These are phyloP conservation scores for Ormosia semicastrata DNA, from an alignment of 306 rosid genomes.

Conservation along the genomic window DNA sequence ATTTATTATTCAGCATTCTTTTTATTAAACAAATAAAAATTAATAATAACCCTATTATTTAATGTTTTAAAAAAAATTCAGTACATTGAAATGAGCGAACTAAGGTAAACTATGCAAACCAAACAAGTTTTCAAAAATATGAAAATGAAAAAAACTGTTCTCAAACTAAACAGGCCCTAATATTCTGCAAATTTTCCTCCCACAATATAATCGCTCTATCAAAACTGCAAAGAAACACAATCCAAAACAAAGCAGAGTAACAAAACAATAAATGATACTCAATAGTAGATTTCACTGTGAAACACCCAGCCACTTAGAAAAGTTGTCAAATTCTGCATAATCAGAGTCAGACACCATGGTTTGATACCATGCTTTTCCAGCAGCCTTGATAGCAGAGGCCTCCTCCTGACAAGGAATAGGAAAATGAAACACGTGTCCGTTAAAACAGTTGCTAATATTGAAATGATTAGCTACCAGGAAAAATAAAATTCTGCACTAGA, in stretches of 20 bases:
- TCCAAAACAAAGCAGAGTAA: constrained; percentile 24
- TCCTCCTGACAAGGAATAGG: constrained; percentile 50
- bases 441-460: background rate
- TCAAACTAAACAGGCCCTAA: background rate
- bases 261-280: background rate
- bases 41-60: no score
- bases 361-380: constrained; percentile 79
- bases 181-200: constrained; percentile 21
- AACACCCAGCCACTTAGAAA: constrained; percentile 79
- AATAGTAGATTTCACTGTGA: constrained; percentile 46
- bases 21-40: no score
- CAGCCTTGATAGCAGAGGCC: constrained; percentile 65
- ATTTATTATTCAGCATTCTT: no score
- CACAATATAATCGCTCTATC: constrained; percentile 26
- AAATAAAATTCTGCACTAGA: no score
- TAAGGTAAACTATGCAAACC: background rate
- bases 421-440: background rate
- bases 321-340: constrained; percentile 76
- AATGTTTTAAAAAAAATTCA: no score
- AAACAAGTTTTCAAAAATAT: background rate
- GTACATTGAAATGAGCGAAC: background rate
- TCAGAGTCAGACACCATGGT: constrained; percentile 89
- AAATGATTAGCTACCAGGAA: background rate
- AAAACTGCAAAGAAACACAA: constrained; percentile 29
- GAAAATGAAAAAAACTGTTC: background rate